Percentiles rank a stretch among this genome's conserved stretches.
These are phyloP conservation scores for Desmodesmus armatus DNA, from an alignment of 139 green algal species.

Conservation along the genomic window DNA sequence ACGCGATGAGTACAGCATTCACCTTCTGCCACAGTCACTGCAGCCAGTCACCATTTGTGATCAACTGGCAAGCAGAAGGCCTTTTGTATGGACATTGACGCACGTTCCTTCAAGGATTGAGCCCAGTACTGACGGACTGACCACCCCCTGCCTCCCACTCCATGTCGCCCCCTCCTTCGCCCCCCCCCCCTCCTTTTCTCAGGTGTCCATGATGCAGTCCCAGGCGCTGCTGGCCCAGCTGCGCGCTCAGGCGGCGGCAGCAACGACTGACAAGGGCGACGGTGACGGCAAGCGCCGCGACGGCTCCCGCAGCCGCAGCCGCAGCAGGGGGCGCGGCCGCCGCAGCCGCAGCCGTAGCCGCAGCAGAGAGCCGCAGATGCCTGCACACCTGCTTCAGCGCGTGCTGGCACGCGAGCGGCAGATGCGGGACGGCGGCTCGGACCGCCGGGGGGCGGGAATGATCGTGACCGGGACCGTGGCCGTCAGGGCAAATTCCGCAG, in stretches of 20 bases:
- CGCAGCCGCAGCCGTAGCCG: not conserved
- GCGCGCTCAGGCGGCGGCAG: slow-evolving; percentile 4
- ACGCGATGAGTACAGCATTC: too few species aligned
- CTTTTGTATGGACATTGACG: too few species aligned
- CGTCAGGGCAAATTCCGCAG: not conserved
- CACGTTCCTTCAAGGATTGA: too few species aligned
- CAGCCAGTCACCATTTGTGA: too few species aligned
- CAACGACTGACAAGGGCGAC: not conserved
- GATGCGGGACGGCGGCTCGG: not conserved
- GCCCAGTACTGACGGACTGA: too few species aligned
- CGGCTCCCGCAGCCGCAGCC: slow-evolving; percentile 2
- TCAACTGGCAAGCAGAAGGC: too few species aligned
- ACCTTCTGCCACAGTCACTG: too few species aligned
- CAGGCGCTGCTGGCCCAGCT: slow-evolving; percentile 56
- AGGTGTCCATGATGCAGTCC: slow-evolving; percentile 63
- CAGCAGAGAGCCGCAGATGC: not conserved
- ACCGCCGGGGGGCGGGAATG: not conserved
- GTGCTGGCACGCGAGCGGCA: not conserved
- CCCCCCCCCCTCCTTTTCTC: too few species aligned
- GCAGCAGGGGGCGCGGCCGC: not conserved
- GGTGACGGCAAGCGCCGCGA: not conserved
- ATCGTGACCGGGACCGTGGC: not conserved
- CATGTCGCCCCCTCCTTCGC: too few species aligned
- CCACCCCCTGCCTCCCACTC: too few species aligned
- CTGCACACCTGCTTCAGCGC: not conserved